Evolutionary conservation across 768 basidiomycete genomes (phyloP).

Genomic region (Paxillus rubicundulus): DNA sequence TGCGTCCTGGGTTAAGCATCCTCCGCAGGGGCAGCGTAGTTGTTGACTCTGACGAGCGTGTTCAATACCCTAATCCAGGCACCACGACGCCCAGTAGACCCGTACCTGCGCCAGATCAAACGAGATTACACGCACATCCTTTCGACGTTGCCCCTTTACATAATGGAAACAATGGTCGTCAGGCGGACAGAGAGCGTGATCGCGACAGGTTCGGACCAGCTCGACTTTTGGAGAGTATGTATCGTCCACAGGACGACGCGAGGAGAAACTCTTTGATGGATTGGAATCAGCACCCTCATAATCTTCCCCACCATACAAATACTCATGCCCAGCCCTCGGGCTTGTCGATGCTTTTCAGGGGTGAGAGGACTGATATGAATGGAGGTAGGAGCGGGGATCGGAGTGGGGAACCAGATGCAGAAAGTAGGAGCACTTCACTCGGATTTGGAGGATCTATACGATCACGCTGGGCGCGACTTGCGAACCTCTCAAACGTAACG

Average conservation of each 20-base stretch:
- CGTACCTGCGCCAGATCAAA: slow-evolving; percentile 9
- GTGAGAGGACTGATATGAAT: slow-evolving; percentile 6
- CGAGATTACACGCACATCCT: slow-evolving; percentile 7
- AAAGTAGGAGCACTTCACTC: slow-evolving; percentile 18
- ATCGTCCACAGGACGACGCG: slow-evolving; percentile 23
- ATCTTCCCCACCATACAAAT: slow-evolving; percentile 3
- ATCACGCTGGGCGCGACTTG: slow-evolving; percentile 25
- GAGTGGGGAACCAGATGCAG: slow-evolving; percentile 5
- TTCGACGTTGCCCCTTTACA: neutral
- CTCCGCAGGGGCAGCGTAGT: slow-evolving; percentile 13
- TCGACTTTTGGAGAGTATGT: slow-evolving; percentile 20
- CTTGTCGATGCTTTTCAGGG: slow-evolving; percentile 1
- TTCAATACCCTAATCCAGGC: slow-evolving; percentile 13
- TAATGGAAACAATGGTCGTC: slow-evolving; percentile 12
- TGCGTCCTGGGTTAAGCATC: slow-evolving; percentile 14
- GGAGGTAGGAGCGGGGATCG: slow-evolving; percentile 11
- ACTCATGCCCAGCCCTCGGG: neutral
- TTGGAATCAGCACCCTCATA: neutral
- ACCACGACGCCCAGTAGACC: slow-evolving; percentile 8
- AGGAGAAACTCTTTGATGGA: slow-evolving; percentile 15
- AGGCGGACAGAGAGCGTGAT: slow-evolving; percentile 23
- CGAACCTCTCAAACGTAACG: slow-evolving; percentile 9
- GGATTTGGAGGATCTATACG: slow-evolving; percentile 25
- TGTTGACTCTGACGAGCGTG: slow-evolving; percentile 8
- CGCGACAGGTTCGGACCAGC: slow-evolving; percentile 17